These are phyloP conservation scores for Erythrophleum ivorense DNA, from an alignment of 331 rosid genomes.

Conservation along the genomic window DNA sequence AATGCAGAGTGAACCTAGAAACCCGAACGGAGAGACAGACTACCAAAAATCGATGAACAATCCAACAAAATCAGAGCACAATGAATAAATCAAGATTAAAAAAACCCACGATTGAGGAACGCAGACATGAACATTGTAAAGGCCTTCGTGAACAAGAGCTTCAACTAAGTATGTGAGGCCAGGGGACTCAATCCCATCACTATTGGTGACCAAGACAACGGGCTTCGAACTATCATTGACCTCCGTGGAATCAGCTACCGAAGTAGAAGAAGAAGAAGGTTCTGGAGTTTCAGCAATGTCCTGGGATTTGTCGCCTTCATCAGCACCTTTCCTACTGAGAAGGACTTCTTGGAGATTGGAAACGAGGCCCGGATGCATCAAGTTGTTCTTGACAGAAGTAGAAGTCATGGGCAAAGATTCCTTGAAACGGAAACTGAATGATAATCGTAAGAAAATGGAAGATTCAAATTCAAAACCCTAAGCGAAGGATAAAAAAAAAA, in stretches of 20 bases:
- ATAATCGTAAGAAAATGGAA: background rate
- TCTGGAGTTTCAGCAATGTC: conserved; percentile 44
- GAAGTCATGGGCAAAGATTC: conserved; percentile 48
- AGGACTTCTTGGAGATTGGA: conserved; percentile 69
- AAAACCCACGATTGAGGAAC: conserved; percentile 81
- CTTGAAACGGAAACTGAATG: background rate
- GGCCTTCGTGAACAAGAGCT: conserved; percentile 62
- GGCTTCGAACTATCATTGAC: conserved; percentile 54
- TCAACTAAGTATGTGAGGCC: conserved; percentile 65
- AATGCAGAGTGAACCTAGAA: background rate
- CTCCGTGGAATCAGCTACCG: conserved; percentile 37
- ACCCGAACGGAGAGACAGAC: background rate
- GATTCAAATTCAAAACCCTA: conserved; percentile 68
- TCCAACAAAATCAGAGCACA: background rate
- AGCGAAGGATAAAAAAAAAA: conserved; percentile 7
- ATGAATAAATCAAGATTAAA: background rate
- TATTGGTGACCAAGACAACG: conserved; percentile 61
- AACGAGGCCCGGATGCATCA: conserved; percentile 72
- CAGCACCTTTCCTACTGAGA: conserved; percentile 51
- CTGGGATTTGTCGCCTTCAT: conserved; percentile 47
- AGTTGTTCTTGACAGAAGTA: conserved; percentile 52
- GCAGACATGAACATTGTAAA: conserved; percentile 80
- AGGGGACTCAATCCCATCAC: conserved; percentile 70
- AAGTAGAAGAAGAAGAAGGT: conserved; percentile 41
- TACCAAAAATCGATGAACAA: background rate